phyloP scores from a whole-genome alignment of 371 early-diverging fungal genomes.

The Mortierella sp. region DNA sequence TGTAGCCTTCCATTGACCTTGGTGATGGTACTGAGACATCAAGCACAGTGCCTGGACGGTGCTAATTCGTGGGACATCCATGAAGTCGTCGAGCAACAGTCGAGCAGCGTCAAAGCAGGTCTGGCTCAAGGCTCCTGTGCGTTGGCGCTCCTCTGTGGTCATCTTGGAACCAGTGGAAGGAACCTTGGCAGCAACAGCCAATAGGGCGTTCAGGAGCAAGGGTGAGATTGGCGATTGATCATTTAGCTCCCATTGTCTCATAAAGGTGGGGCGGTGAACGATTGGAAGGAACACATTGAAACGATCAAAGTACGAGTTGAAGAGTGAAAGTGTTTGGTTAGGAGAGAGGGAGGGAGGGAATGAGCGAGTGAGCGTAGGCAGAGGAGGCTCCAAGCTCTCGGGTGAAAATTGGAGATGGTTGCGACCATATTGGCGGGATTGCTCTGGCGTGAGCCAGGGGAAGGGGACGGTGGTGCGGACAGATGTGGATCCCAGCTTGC shows the following conservation, averaged over 20 bases:
- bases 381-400: constrained; percentile 42
- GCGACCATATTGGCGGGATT: constrained; percentile 51
- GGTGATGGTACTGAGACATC: constrained; percentile 76
- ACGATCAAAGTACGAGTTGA: constrained; percentile 70
- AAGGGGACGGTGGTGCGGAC: constrained; percentile 51
- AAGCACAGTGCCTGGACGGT: constrained; percentile 78
- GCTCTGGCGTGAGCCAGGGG: constrained; percentile 54
- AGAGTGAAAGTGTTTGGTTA: constrained; percentile 58
- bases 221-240: constrained; percentile 55
- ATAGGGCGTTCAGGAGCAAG: constrained; percentile 74
- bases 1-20: constrained; percentile 63
- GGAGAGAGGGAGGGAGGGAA: constrained; percentile 53
- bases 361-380: constrained; percentile 32
- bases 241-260: constrained; percentile 50
- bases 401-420: constrained; percentile 49
- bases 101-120: constrained; percentile 64
- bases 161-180: constrained; percentile 34
- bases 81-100: constrained; percentile 70
- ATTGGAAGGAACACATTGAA: constrained; percentile 74
- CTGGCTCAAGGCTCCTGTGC: constrained; percentile 13
- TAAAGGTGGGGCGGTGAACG: constrained; percentile 68
- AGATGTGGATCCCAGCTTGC: constrained; percentile 47
- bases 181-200: constrained; percentile 61
- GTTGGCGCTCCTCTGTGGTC: constrained; percentile 6
- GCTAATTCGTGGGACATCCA: constrained; percentile 71